These are phyloP conservation scores for Aspergillus brasiliensis DNA, from an alignment of 2,329 filamentous ascomycete species.

Conservation along the genomic window DNA sequence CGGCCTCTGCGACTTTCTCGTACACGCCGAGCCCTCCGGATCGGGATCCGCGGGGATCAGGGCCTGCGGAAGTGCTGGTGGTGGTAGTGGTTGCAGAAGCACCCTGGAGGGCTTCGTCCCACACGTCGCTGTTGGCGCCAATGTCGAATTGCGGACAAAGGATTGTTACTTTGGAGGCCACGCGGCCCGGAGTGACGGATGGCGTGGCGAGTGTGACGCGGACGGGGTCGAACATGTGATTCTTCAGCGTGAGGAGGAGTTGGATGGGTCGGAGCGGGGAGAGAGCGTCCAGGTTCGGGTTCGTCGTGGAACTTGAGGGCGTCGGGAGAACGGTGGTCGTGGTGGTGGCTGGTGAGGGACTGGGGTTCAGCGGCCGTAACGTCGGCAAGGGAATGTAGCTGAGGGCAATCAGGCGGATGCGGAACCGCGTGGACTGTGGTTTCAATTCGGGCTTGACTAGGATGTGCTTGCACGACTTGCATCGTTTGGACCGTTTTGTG, in stretches of 20 bases:
- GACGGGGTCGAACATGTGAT: conserved; percentile 90
- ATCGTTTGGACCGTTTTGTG: conserved; percentile 92
- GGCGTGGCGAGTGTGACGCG: conserved; percentile 86
- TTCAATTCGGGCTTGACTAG: conserved; percentile 93
- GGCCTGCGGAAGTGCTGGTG: neutral
- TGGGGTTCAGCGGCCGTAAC: conserved; percentile 61
- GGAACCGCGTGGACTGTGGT: conserved; percentile 83
- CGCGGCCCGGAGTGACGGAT: conserved; percentile 72
- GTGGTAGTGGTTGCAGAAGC: conserved; percentile 37
- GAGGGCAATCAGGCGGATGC: conserved; percentile 85
- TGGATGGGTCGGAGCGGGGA: conserved; percentile 62
- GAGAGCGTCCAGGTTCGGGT: conserved; percentile 52
- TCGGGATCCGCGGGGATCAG: conserved; percentile 44
- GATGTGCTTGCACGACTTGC: conserved; percentile 89
- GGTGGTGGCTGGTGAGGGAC: conserved; percentile 20
- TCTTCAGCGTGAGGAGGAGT: conserved; percentile 86
- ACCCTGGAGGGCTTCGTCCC: conserved; percentile 80
- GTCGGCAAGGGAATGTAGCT: conserved; percentile 84
- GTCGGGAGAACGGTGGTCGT: conserved; percentile 16
- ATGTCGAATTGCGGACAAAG: conserved; percentile 93
- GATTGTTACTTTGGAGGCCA: conserved; percentile 80
- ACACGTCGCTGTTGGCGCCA: conserved; percentile 88
- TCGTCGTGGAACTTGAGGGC: conserved; percentile 31
- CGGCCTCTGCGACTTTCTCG: conserved; percentile 71
- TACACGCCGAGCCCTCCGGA: conserved; percentile 42